Base-by-base conservation (phyloP, 805 yeast species). In the Sugiyamaella boreocaroliniensis region DNA sequence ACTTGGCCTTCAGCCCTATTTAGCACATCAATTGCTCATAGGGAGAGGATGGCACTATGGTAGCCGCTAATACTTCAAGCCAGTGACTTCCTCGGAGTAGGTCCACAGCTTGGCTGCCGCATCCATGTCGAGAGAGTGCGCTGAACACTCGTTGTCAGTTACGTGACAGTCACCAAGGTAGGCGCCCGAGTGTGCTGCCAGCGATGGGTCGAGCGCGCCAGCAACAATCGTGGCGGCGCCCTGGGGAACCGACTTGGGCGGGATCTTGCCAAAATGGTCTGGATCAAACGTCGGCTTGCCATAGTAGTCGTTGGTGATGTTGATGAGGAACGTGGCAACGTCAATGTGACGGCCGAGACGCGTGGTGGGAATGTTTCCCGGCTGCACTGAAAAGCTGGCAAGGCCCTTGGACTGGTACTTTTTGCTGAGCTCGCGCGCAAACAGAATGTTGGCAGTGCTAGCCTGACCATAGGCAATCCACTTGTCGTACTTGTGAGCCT, bases 401-500 rank as follows among this genome's bases (percentile, higher is more conserved):
- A 54, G 43, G 18, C 57, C 57, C 19, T 45, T 29, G 8, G 53
- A 50, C 1, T 19, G 19, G 18, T 45, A 53, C 44, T 32, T 47
- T 16, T 43, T 45, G 32, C 49, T 44, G 26, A 53, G 45, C 40
- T 34, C 50, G 12, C 19, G 29, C 32, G 58, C 37, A 29, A 40
- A 53, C 18, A 49, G 47, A n/a, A 55, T 42, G 43, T 52, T 55
- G 9, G 56, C 58, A 9, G 54, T 47, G 41, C 53, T 53, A 15
- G 54, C 41, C 50, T 55, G 58, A 4, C 56, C 58, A 43, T 55
- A 55, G 6, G 54, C 53, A 19, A 20, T 15, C 48, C 51, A 56
- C 19, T 32, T 40, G 20, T 51, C 50, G 40, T 45, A n/a, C n/a
- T n/a, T n/a, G n/a, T n/a, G n/a, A n/a, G n/a, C n/a, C n/a, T n/a